Conservation (phyloP, 345 rosid genomes). For the Eutrema yunnanense region DNA sequence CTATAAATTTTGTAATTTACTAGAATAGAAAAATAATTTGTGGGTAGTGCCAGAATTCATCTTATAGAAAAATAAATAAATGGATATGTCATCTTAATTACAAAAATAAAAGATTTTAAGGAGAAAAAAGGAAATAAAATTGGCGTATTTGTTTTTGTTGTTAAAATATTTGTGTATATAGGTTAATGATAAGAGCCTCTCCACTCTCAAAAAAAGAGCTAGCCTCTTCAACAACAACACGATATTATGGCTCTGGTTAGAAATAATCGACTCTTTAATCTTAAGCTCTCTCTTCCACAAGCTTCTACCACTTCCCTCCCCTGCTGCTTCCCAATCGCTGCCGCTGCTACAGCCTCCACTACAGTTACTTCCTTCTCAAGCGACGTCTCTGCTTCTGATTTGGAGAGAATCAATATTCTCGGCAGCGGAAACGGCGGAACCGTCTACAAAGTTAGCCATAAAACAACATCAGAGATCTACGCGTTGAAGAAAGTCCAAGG, state of each 20-base stretch:
- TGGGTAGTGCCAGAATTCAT: no score
- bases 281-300: conserved; percentile 51
- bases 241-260: conserved; percentile 53
- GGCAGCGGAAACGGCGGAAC: conserved; percentile 84
- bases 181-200: neutral
- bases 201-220: neutral
- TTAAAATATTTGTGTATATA: no score
- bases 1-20: no score
- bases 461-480: conserved; percentile 42
- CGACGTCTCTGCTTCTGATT: conserved; percentile 32
- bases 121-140: no score
- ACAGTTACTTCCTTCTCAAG: neutral
- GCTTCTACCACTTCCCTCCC: conserved; percentile 17
- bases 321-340: neutral
- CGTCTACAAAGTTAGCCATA: conserved; percentile 64
- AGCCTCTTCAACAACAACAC: neutral
- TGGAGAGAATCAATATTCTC: conserved; percentile 56
- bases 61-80: no score
- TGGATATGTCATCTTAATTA: no score
- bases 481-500: conserved; percentile 61
- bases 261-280: conserved; percentile 49
- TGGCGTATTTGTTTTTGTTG: no score
- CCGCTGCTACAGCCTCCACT: neutral
- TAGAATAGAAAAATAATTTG: no score
- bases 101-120: no score